Conservation (phyloP, 2,329 filamentous ascomycete genomes). For the Westerdykella sp. region DNA sequence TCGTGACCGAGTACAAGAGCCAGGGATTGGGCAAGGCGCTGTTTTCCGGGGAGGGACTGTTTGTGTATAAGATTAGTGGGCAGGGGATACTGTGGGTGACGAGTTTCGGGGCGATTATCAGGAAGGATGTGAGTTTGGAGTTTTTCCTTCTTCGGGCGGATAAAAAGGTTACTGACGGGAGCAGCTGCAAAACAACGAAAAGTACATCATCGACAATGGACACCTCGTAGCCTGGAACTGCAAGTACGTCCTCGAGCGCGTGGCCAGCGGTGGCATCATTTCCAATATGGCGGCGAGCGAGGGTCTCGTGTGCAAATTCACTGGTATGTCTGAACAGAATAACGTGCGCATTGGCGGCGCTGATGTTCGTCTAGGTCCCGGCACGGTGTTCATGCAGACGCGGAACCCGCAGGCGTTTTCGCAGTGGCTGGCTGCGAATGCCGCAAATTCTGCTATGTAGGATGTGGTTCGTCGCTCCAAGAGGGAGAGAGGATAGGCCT, state of each 20-base stretch:
- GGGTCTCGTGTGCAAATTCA: conserved; percentile 91
- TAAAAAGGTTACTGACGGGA: background rate
- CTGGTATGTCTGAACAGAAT: conserved; percentile 41
- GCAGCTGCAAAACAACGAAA: conserved; percentile 60
- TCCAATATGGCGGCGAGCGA: conserved; percentile 76
- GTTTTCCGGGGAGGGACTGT: conserved; percentile 89
- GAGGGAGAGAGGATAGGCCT: too few relatives aligned
- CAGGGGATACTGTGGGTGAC: conserved; percentile 81
- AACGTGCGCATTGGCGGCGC: background rate
- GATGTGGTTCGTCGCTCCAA: too few relatives aligned
- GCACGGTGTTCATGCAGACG: conserved; percentile 88
- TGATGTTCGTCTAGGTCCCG: conserved; percentile 51
- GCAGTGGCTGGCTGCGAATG: conserved; percentile 43
- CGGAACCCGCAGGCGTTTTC: conserved; percentile 67
- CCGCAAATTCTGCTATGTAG: background rate
- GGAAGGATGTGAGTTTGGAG: conserved; percentile 73
- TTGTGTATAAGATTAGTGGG: conserved; percentile 80
- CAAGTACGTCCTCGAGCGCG: conserved; percentile 84
- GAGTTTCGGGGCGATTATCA: conserved; percentile 89
- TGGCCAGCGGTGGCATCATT: conserved; percentile 87
- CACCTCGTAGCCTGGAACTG: conserved; percentile 96
- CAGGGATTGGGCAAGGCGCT: conserved; percentile 85
- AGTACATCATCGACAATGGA: conserved; percentile 88
- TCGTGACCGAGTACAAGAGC: conserved; percentile 79
- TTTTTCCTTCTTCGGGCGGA: background rate